Percentiles rank a stretch among this genome's conserved stretches.
phyloP scores from a whole-genome alignment of 352 stramenopile genomes.

The Globisporangium canariense region DNA sequence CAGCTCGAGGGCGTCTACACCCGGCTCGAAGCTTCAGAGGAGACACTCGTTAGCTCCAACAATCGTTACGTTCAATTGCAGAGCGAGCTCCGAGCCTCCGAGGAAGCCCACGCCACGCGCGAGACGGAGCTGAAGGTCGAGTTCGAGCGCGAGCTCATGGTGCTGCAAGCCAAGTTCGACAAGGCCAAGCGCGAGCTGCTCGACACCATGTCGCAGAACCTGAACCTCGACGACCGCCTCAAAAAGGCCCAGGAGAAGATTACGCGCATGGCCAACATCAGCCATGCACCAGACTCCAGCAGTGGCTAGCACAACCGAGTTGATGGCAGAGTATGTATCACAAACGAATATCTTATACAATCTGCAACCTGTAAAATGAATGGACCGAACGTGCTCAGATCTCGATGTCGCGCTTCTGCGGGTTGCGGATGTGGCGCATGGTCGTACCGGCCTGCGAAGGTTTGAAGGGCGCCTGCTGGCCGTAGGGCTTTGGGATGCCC shows the following conservation, averaged over 20 bases:
- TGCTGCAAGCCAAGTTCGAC: conserved; percentile 59
- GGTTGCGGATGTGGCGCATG: conserved; percentile 91
- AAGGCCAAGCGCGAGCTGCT: conserved; percentile 77
- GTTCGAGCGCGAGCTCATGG: conserved; percentile 41
- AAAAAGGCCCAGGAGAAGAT: conserved; percentile 75
- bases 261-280: conserved; percentile 29
- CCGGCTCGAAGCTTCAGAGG: conserved; percentile 38
- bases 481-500: conserved; percentile 93
- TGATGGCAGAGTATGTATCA: background rate
- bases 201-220: conserved; percentile 61
- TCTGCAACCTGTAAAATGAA: background rate
- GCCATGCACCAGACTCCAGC: background rate
- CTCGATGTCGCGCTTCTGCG: conserved; percentile 89
- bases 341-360: background rate
- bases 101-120: conserved; percentile 27
- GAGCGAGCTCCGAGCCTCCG: conserved; percentile 25
- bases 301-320: background rate
- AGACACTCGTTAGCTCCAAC: conserved; percentile 21
- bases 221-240: conserved; percentile 57
- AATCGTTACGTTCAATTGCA: conserved; percentile 27
- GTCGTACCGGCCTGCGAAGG: conserved; percentile 80
- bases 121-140: conserved; percentile 39
- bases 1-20: conserved; percentile 49
- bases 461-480: conserved; percentile 90
- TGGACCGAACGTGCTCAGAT: conserved; percentile 49